Evolutionary conservation across 306 rosid genomes (phyloP).

Genomic region (Lotus japonicus): DNA sequence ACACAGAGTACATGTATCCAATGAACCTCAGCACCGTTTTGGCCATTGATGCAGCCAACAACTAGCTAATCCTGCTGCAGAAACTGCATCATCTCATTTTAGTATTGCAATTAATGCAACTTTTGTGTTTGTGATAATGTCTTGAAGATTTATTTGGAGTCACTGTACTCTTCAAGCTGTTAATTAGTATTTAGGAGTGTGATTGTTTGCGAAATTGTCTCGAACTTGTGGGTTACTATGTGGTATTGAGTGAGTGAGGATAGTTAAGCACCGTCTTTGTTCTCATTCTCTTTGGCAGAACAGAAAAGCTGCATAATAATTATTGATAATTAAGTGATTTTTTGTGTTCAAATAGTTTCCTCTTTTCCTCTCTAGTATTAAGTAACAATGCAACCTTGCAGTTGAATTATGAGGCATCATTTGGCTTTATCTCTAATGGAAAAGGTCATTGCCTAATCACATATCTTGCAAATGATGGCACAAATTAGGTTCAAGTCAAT

Average conservation of each 20-base stretch:
- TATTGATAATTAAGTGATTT: not conserved
- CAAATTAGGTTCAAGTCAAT: no score
- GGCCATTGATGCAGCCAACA: slow-evolving; percentile 43
- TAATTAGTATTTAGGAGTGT: not conserved
- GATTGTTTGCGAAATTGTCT: not conserved
- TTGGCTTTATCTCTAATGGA: no score
- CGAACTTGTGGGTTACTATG: no score
- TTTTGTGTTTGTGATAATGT: not conserved
- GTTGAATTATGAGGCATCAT: no score
- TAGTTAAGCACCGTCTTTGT: not conserved
- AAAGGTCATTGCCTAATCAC: no score
- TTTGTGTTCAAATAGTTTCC: not conserved
- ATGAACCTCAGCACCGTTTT: slow-evolving; percentile 81
- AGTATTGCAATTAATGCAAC: not conserved
- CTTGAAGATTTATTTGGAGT: not conserved
- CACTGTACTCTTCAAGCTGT: not conserved
- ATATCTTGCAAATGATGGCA: no score
- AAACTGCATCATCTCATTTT: slow-evolving; percentile 4
- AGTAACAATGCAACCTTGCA: no score
- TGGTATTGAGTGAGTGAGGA: not conserved
- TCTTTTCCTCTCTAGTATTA: not conserved
- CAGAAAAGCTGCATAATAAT: not conserved
- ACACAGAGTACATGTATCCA: slow-evolving; percentile 60
- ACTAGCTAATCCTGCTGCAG: not conserved
- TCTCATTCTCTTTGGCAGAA: not conserved